phyloP scores from a whole-genome alignment of 2,329 filamentous ascomycete genomes.

The Phaeoacremonium minimum region DNA sequence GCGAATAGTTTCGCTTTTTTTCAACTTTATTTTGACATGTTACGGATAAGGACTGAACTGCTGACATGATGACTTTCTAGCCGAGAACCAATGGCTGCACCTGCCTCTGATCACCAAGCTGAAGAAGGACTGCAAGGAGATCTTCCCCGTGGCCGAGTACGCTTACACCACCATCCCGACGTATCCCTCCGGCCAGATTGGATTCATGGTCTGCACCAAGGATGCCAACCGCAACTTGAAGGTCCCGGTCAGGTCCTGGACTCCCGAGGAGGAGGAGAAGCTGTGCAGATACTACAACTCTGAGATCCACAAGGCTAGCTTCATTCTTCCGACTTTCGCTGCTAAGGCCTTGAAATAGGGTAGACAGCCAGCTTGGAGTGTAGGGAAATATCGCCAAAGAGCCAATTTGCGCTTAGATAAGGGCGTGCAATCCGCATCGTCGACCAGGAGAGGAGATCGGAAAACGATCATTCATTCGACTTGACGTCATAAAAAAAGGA shows the following conservation, averaged over 20 bases:
- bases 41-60: conserved; percentile 1
- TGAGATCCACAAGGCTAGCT: conserved; percentile 92
- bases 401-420: too few species aligned
- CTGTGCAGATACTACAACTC: conserved; percentile 96
- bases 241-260: conserved; percentile 78
- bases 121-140: conserved; percentile 93
- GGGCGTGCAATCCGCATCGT: too few species aligned
- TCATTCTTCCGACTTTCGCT: conserved; percentile 90
- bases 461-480: too few species aligned
- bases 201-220: conserved; percentile 99
- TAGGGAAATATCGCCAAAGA: too few species aligned
- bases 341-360: conserved; percentile 66
- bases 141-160: conserved; percentile 98
- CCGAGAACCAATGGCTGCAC: conserved; percentile 99
- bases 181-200: conserved; percentile 98
- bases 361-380: too few species aligned
- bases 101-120: conserved; percentile 88
- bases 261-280: conserved; percentile 83
- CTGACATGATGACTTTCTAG: conserved; percentile 43
- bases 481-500: too few species aligned
- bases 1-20: too few species aligned
- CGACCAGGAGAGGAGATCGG: too few species aligned
- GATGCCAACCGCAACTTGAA: conserved; percentile 78
- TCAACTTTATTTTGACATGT: too few species aligned
- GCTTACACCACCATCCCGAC: conserved; percentile 99